phyloP scores from a whole-genome alignment of 352 stramenopile species.

The Phytopythium delawarense region DNA sequence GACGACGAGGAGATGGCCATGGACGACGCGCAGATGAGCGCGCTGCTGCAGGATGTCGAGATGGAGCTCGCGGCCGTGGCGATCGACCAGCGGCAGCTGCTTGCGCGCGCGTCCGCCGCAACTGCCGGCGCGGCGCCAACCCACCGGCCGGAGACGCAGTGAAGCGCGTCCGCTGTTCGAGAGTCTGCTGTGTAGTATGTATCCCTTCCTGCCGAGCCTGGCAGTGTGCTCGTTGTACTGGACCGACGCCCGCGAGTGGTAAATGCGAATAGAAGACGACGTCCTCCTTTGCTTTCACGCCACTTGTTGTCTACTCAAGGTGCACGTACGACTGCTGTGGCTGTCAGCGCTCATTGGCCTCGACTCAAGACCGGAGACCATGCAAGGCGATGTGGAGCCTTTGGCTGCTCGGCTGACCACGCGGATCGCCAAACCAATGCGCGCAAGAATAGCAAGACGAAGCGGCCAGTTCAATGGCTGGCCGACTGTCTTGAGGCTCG shows the following conservation, averaged over 20 bases:
- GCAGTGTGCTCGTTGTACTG: neutral
- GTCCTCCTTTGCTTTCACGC: neutral
- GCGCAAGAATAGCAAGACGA: neutral
- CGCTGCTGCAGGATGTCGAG: constrained; percentile 59
- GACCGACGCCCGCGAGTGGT: neutral
- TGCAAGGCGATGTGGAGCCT: neutral
- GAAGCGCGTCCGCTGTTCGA: neutral
- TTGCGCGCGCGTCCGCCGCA: constrained; percentile 11
- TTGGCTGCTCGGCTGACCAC: no score
- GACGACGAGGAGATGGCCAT: constrained; percentile 16
- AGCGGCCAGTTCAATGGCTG: neutral
- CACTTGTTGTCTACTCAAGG: neutral
- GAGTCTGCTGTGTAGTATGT: neutral
- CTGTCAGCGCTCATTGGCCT: no score
- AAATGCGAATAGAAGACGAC: constrained; percentile 1
- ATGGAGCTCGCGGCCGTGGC: constrained; percentile 67
- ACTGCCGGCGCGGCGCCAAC: neutral
- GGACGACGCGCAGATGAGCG: constrained; percentile 35
- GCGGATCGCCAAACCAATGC: neutral
- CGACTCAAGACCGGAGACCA: neutral
- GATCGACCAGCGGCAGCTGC: constrained; percentile 35
- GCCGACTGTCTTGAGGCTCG: neutral
- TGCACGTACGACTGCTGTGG: no score
- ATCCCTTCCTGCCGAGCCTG: neutral
- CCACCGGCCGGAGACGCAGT: neutral